Conservation (phyloP, 2,329 filamentous ascomycete genomes). For the Akanthomyces muscarius region DNA sequence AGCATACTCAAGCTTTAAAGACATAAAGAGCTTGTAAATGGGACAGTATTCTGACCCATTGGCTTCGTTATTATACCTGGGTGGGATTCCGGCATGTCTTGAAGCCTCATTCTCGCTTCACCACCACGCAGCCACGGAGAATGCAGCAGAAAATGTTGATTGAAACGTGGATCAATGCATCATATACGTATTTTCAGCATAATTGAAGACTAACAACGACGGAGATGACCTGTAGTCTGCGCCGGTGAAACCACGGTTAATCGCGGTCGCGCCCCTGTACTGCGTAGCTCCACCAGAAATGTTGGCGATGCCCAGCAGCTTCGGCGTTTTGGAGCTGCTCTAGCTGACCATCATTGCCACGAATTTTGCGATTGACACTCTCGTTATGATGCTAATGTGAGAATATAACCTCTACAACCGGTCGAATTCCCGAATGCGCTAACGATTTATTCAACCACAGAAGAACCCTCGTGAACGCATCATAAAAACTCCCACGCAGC, state of each 20-base stretch:
- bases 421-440: neutral
- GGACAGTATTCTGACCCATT: neutral
- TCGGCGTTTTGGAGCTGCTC: neutral
- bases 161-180: neutral
- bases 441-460: neutral
- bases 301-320: conserved; percentile 11
- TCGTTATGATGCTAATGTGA: conserved; percentile 4
- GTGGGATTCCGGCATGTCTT: neutral
- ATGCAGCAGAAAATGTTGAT: neutral
- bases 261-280: neutral
- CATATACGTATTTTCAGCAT: neutral
- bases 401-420: neutral
- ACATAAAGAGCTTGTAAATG: neutral
- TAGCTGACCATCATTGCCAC: neutral
- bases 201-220: neutral
- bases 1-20: neutral
- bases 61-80: neutral
- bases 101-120: neutral
- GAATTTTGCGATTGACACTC: neutral
- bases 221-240: neutral
- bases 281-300: conserved; percentile 16
- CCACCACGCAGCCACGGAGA: neutral
- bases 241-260: conserved; percentile 18
- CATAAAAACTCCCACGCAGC: neutral
- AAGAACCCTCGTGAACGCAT: neutral